These are phyloP conservation scores for Colletotrichum caudatum DNA, from an alignment of 2,329 filamentous ascomycete genomes.

Conservation along the genomic window DNA sequence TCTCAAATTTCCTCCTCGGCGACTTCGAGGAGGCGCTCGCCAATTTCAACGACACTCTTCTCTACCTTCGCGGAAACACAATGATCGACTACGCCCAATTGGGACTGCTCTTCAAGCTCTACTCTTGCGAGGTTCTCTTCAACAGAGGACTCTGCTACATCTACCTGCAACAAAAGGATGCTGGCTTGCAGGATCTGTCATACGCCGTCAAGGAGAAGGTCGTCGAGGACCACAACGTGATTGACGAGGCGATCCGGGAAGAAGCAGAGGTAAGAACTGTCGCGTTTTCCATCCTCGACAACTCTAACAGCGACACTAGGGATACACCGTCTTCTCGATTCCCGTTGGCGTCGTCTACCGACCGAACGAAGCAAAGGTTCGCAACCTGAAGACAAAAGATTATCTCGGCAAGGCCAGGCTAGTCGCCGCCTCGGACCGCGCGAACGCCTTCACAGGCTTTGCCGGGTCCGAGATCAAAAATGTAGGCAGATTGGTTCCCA, in stretches of 20 bases:
- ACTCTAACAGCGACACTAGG: constrained; percentile 61
- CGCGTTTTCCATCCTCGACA: not conserved
- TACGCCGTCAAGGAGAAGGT: constrained; percentile 97
- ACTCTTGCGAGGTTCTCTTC: constrained; percentile 97
- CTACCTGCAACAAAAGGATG: constrained; percentile 91
- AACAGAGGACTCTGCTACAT: constrained; percentile 98
- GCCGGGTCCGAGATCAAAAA: constrained; percentile 83
- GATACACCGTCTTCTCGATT: constrained; percentile 98
- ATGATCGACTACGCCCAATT: constrained; percentile 98
- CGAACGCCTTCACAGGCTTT: constrained; percentile 86
- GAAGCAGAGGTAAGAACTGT: constrained; percentile 80
- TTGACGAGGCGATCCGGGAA: constrained; percentile 95
- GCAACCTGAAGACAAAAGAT: constrained; percentile 97
- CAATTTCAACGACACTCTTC: constrained; percentile 97
- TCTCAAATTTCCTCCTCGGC: constrained; percentile 96
- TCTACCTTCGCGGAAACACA: constrained; percentile 95
- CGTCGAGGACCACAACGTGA: constrained; percentile 95
- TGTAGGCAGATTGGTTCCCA: constrained; percentile 54
- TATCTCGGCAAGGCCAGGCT: constrained; percentile 96
- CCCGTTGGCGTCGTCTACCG: constrained; percentile 95
- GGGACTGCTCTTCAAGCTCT: constrained; percentile 94
- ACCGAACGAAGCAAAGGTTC: constrained; percentile 97
- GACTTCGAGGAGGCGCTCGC: constrained; percentile 97
- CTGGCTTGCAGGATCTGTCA: constrained; percentile 89
- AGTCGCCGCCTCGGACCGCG: constrained; percentile 85